Conservation (phyloP, 352 stramenopile genomes). For the Albugo laibachii region DNA sequence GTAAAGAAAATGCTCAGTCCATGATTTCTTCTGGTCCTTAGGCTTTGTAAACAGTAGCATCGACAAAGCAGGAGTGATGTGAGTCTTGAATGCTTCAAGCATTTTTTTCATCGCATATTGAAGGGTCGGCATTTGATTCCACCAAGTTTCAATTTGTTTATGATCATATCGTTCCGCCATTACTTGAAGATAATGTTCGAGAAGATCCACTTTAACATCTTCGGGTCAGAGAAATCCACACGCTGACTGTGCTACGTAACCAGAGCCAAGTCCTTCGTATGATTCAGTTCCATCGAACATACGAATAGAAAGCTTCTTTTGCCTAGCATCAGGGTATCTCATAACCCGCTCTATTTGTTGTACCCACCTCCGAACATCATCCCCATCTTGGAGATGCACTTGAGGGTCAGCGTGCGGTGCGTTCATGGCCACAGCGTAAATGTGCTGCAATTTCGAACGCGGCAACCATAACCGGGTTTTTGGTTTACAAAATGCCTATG, state of each 20-base stretch:
- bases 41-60: slow-evolving; percentile 9
- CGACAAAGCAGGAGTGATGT: slow-evolving; percentile 6
- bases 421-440: no score
- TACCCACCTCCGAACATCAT: no score
- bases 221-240: slow-evolving; percentile 1
- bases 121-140: slow-evolving; percentile 1
- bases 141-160: slow-evolving; percentile 3
- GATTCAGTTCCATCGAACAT: slow-evolving; percentile 1
- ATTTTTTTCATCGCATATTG: slow-evolving; percentile 6
- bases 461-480: no score
- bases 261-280: slow-evolving; percentile 1
- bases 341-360: neutral
- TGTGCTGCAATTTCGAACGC: no score
- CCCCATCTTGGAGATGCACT: no score
- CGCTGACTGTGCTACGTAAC: neutral
- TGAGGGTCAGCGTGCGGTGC: no score
- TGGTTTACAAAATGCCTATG: no score
- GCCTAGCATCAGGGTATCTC: neutral
- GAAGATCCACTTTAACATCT: slow-evolving; percentile 2
- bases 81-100: slow-evolving; percentile 6
- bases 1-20: slow-evolving; percentile 8
- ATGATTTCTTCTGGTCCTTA: slow-evolving; percentile 5
- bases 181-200: neutral
- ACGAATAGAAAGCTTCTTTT: neutral
- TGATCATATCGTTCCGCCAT: slow-evolving; percentile 8